These are phyloP conservation scores for Trypanosoma boissoni DNA, from an alignment of 208 protist species.

Conservation along the genomic window DNA sequence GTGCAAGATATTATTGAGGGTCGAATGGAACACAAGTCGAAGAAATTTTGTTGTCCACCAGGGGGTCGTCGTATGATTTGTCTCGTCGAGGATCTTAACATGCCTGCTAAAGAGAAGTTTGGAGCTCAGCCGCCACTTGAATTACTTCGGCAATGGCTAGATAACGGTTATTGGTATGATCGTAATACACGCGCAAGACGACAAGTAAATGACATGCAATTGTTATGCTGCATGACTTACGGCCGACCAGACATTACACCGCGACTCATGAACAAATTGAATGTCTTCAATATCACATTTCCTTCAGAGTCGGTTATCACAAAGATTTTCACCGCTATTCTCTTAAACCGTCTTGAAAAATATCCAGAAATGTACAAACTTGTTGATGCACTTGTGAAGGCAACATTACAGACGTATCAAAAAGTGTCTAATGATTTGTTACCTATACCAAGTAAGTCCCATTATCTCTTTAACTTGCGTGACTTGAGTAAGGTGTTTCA, in stretches of 20 bases:
- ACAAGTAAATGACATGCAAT: conserved; percentile 95
- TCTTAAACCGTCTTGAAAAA: conserved; percentile 89
- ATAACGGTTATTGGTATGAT: conserved; percentile 98
- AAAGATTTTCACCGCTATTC: conserved; percentile 95
- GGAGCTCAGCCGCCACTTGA: conserved; percentile 98
- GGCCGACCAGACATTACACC: conserved; percentile 93
- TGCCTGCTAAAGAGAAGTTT: conserved; percentile 97
- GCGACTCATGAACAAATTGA: conserved; percentile 94
- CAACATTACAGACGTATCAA: conserved; percentile 95
- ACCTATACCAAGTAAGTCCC: conserved; percentile 97
- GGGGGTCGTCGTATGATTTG: conserved; percentile 94
- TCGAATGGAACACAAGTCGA: conserved; percentile 95
- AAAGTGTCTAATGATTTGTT: conserved; percentile 88
- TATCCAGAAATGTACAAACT: conserved; percentile 93
- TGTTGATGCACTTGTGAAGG: conserved; percentile 90
- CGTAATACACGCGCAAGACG: conserved; percentile 89
- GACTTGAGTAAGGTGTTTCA: conserved; percentile 98
- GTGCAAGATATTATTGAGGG: conserved; percentile 97
- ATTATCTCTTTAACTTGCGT: conserved; percentile 98
- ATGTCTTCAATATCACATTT: conserved; percentile 96
- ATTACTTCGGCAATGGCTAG: conserved; percentile 96
- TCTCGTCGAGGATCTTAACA: conserved; percentile 98
- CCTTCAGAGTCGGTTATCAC: conserved; percentile 90
- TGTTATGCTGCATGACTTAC: conserved; percentile 97
- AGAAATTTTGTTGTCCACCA: conserved; percentile 94